These are phyloP conservation scores for Stagonosporopsis chrysanthemi DNA, from an alignment of 2,329 filamentous ascomycete species.

Conservation along the genomic window DNA sequence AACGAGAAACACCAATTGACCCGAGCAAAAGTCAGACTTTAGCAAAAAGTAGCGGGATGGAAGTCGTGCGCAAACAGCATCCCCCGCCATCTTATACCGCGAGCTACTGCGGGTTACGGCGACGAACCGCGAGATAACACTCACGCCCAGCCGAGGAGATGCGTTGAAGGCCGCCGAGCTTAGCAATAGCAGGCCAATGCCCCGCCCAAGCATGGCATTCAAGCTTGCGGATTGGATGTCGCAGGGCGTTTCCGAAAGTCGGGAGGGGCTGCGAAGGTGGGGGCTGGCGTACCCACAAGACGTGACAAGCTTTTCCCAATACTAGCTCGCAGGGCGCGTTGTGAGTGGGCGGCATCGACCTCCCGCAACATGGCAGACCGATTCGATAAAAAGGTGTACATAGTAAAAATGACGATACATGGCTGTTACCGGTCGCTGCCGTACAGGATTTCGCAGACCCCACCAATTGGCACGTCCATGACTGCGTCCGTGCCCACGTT, in stretches of 20 bases:
- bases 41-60: conserved; percentile 8
- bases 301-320: conserved; percentile 26
- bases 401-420: conserved; percentile 28
- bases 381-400: conserved; percentile 15
- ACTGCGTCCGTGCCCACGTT: conserved; percentile 94
- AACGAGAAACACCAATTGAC: conserved; percentile 16
- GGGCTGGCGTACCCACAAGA: conserved; percentile 23
- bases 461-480: conserved; percentile 93
- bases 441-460: conserved; percentile 94
- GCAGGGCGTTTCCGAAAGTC: conserved; percentile 29
- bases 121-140: not conserved
- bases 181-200: conserved; percentile 17
- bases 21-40: conserved; percentile 12
- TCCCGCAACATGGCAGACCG: not conserved
- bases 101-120: conserved; percentile 5
- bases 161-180: conserved; percentile 17
- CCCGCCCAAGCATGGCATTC: not conserved
- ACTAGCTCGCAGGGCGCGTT: conserved; percentile 9
- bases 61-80: not conserved
- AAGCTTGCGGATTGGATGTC: conserved; percentile 11
- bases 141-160: conserved; percentile 27
- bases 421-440: conserved; percentile 58
- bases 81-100: conserved; percentile 28
- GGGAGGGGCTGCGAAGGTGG: conserved; percentile 33
- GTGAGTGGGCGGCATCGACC: not conserved